Conservation (phyloP, 192 early-diverging fungal species). For the Rhizophlyctis rosea region DNA sequence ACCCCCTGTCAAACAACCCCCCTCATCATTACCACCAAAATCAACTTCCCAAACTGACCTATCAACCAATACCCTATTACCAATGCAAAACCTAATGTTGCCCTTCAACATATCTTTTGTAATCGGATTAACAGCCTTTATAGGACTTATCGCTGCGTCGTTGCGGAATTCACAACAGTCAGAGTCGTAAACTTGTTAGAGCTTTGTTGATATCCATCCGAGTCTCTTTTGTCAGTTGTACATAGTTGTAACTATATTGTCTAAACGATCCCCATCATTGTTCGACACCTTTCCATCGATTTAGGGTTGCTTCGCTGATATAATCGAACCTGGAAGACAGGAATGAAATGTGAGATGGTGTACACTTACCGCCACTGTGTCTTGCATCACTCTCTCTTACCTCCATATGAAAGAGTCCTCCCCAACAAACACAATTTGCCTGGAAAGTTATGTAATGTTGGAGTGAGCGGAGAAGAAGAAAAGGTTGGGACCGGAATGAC, state of each 20-base stretch:
- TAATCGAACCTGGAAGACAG: slow-evolving; percentile 34
- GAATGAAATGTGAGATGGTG: too few relatives aligned
- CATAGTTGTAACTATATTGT: too few relatives aligned
- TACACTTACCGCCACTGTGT: not conserved
- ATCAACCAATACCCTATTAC: not conserved
- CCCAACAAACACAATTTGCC: slow-evolving; percentile 67
- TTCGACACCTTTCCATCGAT: too few relatives aligned
- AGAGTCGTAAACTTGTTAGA: too few relatives aligned
- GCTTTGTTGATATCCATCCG: too few relatives aligned
- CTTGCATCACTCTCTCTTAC: slow-evolving; percentile 47
- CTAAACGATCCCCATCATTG: too few relatives aligned
- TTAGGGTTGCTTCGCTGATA: slow-evolving; percentile 67
- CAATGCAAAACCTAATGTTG: not conserved
- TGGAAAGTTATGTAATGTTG: slow-evolving; percentile 12
- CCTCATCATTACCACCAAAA: not conserved
- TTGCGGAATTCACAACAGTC: too few relatives aligned
- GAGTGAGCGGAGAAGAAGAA: not conserved
- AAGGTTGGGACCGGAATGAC: not conserved
- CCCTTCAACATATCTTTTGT: slow-evolving; percentile 9
- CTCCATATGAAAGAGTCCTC: slow-evolving; percentile 81
- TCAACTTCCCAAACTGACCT: not conserved
- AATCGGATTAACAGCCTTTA: not conserved
- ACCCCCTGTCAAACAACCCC: not conserved
- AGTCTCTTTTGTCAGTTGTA: too few relatives aligned
- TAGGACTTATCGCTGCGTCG: too few relatives aligned